Percentiles rank a stretch among this genome's conserved stretches.
phyloP scores from a whole-genome alignment of 2,329 filamentous ascomycete genomes.

The Aspergillus uvarum region DNA sequence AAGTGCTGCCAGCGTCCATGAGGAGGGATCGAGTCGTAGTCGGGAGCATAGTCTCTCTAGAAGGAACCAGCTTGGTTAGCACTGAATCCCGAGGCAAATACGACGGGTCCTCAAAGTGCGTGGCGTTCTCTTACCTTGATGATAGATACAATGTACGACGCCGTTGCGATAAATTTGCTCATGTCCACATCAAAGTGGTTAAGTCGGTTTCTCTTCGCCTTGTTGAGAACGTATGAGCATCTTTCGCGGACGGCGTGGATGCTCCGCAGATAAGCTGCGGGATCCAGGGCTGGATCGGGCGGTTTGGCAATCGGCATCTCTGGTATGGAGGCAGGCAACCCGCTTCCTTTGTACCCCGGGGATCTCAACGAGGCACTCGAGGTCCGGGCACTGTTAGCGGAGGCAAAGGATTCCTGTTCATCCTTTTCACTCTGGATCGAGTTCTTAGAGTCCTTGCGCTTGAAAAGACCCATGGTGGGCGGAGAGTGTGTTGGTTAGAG shows the following conservation, averaged over 20 bases:
- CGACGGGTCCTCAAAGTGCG: not conserved
- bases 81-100: not conserved
- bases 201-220: slow-evolving; percentile 73
- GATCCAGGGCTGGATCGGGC: slow-evolving; percentile 84
- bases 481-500: not conserved
- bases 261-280: slow-evolving; percentile 86
- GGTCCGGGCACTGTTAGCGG: slow-evolving; percentile 45
- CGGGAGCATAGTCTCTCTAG: slow-evolving; percentile 67
- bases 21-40: slow-evolving; percentile 74
- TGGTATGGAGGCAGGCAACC: slow-evolving; percentile 57
- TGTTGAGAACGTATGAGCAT: slow-evolving; percentile 69
- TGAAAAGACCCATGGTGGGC: slow-evolving; percentile 47
- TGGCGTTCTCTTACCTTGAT: slow-evolving; percentile 68
- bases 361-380: slow-evolving; percentile 52
- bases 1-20: slow-evolving; percentile 72
- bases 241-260: slow-evolving; percentile 84
- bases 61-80: slow-evolving; percentile 8
- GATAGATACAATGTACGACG: slow-evolving; percentile 83
- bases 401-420: slow-evolving; percentile 40
- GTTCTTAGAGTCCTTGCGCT: slow-evolving; percentile 47
- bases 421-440: slow-evolving; percentile 40
- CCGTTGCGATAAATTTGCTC: slow-evolving; percentile 77
- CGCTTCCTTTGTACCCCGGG: slow-evolving; percentile 48
- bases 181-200: slow-evolving; percentile 88
- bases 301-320: slow-evolving; percentile 79